Evolutionary conservation across 164 flowering plant genomes (phyloP), one percentile per base, ranked within the genome.

Genomic region (Nymphaea thermarum): DNA sequence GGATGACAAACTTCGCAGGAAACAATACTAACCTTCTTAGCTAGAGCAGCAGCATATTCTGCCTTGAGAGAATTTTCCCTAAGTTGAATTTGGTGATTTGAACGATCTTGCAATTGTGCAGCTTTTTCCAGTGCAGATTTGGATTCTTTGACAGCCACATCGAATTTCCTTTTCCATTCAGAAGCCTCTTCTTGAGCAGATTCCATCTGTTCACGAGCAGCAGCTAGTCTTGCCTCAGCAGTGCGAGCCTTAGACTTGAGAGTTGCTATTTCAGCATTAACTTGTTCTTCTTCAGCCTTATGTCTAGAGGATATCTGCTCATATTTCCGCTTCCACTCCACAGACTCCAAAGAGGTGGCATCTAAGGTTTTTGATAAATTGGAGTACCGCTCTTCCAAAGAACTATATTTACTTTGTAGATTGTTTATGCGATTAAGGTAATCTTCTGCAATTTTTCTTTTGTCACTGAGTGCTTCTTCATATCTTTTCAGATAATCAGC

Each of bases 51-150:
- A 43, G 91, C 67, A 70, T 84, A 87, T 70, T 92, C 95, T 66
- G 71, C 80, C 80, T 98, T 89, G 42, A 90, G 77, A 79, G 79
- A 80, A 86, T 87, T 94, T 80, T 95, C 99, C 75, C 97, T 82
- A 11, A 69, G 73, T 71, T 84, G 98, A 63, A 85, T 78, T 61
- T 87, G 84, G 77, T 86, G 84, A 67, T 66, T 84, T 43, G 87
- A 36, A 11, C 89, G 86, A 53, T 95, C 97, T 70, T 92, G 97
- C 17, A 85, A 78, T 60, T 71, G 67, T 61, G 97, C 96, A 65
- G 99, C 99, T 74, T 90, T 95, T 82, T 92, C 95, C 62, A 95
- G 76, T 68, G 99, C 97, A 72, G 84, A 76, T 79, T 90, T 95
- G 47, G 91, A 82, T 78, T 93, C 99, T 74, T 86, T 85, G 61